These are phyloP conservation scores for Verticillium isaacii DNA, from an alignment of 2,329 filamentous ascomycete genomes.

Conservation along the genomic window DNA sequence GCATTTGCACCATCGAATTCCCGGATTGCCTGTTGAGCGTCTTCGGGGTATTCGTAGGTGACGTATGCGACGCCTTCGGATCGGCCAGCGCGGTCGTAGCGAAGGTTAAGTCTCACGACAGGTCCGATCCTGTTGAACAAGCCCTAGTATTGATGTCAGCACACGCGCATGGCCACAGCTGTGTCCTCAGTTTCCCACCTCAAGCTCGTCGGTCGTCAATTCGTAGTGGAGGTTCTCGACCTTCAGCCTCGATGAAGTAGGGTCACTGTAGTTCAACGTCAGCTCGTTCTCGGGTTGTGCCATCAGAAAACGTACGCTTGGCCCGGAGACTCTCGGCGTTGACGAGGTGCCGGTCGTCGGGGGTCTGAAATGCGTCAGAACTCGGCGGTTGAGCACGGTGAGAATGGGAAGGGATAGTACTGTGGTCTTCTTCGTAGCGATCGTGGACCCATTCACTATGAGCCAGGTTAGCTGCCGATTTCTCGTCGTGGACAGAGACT, in stretches of 20 bases:
- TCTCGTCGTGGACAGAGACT: background rate
- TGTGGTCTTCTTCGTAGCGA: constrained; percentile 69
- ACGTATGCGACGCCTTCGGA: constrained; percentile 83
- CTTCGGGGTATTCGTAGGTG: constrained; percentile 65
- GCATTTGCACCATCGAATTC: constrained; percentile 90
- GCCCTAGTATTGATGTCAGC: constrained; percentile 46
- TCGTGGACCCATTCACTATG: constrained; percentile 90
- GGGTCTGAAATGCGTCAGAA: constrained; percentile 22
- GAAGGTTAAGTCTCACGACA: constrained; percentile 62
- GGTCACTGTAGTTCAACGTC: constrained; percentile 32
- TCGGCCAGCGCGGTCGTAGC: constrained; percentile 84
- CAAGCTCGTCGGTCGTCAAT: constrained; percentile 76
- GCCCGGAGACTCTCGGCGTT: constrained; percentile 38
- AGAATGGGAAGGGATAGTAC: constrained; percentile 28
- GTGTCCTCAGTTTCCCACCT: constrained; percentile 43
- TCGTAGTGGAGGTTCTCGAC: constrained; percentile 94
- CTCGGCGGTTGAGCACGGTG: background rate
- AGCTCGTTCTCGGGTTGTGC: constrained; percentile 5
- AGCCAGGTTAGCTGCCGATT: background rate
- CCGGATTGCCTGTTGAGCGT: constrained; percentile 69
- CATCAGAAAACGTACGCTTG: constrained; percentile 20
- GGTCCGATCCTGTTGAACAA: constrained; percentile 76
- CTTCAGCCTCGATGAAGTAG: constrained; percentile 64
- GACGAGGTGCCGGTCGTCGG: constrained; percentile 36
- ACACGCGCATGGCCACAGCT: constrained; percentile 17